Base-by-base conservation (phyloP, 2,329 filamentous ascomycete species). In the Mycosphaerella arachidis region DNA sequence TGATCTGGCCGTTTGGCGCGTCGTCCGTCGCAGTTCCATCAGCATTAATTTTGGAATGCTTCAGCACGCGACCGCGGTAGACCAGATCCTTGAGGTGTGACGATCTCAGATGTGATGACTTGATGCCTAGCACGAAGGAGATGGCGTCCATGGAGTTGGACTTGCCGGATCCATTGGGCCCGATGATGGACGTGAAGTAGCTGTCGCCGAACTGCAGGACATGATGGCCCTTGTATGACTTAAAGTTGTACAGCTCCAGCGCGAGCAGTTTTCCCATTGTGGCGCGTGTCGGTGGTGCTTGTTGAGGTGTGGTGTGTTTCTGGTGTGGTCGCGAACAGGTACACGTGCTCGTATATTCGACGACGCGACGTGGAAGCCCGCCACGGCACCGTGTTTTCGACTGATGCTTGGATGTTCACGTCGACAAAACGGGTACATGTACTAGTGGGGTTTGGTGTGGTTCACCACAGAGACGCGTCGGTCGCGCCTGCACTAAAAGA, bases 141-240 rank as follows among this genome's bases (percentile, higher is more conserved):
- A 99, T 99, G 68, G 94, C 94, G 75, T 99, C 94, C 94, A 99
- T 99, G 61, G 92, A 96, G 76, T 99, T 99, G 20, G 94, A 99
- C 77, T 99, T 99, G 66, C 94, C 94, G 37, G 94, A 97, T 81
- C 94, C 94, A 92, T 99, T 99, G 74, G 94, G 94, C 6, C 95
- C 94, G 72, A 99, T 97, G 72, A 99, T 97, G 46, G 94, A 99
- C 53, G 94, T 99, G 77, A 99, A 99, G 78, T 97, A 97, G 1
- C 92, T 95, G 79, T 99, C 93, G 72, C 93, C 93, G 71, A 99
- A 97, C 56, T 97, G 85, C 48, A 99, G 86, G 62, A 86, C 88
- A 79, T 99, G 94, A 71, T 97, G 92, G 60, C 92, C 94, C 77
- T 96, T 96, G 81, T 99, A 99, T 70, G 94, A 97, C 80, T 99